These are phyloP conservation scores for Colletotrichum spinosum DNA, from an alignment of 2,329 filamentous ascomycete genomes.

Conservation along the genomic window DNA sequence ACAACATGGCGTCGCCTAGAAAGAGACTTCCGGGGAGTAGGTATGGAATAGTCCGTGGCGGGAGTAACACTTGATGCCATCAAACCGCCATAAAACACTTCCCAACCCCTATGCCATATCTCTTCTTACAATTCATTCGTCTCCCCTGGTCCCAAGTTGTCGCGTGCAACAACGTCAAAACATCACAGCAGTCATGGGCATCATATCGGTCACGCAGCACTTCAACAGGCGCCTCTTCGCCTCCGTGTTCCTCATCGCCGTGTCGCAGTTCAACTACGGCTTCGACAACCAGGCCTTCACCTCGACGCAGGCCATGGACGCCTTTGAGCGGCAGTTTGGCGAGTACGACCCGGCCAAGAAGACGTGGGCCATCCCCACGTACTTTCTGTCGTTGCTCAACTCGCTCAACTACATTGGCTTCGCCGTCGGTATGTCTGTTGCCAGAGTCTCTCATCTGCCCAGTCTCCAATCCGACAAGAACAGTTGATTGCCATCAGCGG, in stretches of 20 bases:
- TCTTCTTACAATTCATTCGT: no score
- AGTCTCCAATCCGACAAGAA: no score
- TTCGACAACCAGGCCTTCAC: conserved; percentile 51
- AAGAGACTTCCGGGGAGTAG: neutral
- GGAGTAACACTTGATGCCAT: no score
- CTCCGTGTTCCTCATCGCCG: conserved; percentile 43
- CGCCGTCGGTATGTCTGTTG: conserved; percentile 41
- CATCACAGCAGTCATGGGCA: neutral
- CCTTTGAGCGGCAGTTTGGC: conserved; percentile 50
- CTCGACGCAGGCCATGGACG: conserved; percentile 51
- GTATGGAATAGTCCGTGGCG: no score
- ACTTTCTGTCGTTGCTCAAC: conserved; percentile 51
- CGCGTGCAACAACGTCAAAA: neutral
- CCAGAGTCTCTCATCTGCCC: neutral
- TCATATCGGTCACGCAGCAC: conserved; percentile 20
- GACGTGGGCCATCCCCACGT: conserved; percentile 43
- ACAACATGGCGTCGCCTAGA: neutral
- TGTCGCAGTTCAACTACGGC: conserved; percentile 54
- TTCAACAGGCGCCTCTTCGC: conserved; percentile 36
- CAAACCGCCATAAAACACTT: no score
- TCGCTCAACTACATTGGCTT: conserved; percentile 49
- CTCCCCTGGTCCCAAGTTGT: no score
- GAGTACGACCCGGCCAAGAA: conserved; percentile 38
- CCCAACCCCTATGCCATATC: no score
- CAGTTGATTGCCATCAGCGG: no score